Conservation (phyloP, 1,284 basidiomycete species). For the Papiliotrema flavescens region DNA sequence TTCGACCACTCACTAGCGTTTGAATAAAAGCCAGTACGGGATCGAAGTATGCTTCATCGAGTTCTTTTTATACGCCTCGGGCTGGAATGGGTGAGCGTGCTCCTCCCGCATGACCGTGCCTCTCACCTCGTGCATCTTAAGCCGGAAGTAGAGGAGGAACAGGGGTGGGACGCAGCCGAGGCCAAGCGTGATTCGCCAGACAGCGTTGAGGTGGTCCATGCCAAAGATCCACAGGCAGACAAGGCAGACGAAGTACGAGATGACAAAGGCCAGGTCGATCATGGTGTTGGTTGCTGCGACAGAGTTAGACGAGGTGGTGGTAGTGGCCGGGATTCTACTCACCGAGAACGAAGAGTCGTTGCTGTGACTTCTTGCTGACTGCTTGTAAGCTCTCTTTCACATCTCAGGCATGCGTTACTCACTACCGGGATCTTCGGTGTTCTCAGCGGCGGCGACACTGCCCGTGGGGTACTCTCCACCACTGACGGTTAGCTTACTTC, state of each 20-base stretch:
- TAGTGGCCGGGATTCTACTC: not conserved
- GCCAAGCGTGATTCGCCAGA: slow-evolving; percentile 87
- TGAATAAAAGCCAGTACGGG: slow-evolving; percentile 68
- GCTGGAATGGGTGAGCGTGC: slow-evolving; percentile 20
- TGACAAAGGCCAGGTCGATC: slow-evolving; percentile 85
- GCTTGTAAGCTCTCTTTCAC: not conserved
- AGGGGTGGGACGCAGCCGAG: slow-evolving; percentile 78
- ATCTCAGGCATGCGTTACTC: slow-evolving; percentile 43
- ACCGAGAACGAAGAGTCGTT: slow-evolving; percentile 73
- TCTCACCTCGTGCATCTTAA: slow-evolving; percentile 67
- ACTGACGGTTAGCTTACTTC: not conserved
- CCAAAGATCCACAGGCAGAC: slow-evolving; percentile 86
- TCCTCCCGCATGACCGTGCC: not conserved
- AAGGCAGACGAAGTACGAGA: slow-evolving; percentile 76
- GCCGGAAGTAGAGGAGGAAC: slow-evolving; percentile 75
- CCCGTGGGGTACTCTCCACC: slow-evolving; percentile 91
- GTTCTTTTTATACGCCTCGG: slow-evolving; percentile 48
- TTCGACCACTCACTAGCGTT: slow-evolving; percentile 62
- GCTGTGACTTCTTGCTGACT: slow-evolving; percentile 73
- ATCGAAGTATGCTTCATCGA: slow-evolving; percentile 64
- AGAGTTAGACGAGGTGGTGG: not conserved
- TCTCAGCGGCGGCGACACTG: slow-evolving; percentile 85
- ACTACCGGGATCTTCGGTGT: slow-evolving; percentile 64
- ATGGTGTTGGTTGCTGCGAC: slow-evolving; percentile 60
- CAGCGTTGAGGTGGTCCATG: slow-evolving; percentile 70